Percentiles rank a stretch among this genome's conserved stretches.
These are phyloP conservation scores for Alternaria conjuncta DNA, from an alignment of 2,329 filamentous ascomycete species.

Conservation along the genomic window DNA sequence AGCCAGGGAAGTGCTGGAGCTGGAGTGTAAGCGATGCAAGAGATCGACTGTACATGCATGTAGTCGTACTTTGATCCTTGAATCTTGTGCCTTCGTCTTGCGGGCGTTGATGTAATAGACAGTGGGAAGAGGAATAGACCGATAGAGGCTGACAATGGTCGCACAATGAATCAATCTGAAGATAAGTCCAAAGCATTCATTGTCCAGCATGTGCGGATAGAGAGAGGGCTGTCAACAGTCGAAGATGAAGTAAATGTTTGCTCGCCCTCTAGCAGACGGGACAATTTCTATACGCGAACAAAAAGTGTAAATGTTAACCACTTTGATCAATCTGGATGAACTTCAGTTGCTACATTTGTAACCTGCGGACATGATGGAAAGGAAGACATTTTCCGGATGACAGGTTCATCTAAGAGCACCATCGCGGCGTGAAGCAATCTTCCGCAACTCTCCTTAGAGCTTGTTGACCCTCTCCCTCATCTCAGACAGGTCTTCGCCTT, in stretches of 20 bases:
- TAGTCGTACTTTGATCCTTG: neutral
- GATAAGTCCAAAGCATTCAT: neutral
- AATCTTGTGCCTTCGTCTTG: neutral
- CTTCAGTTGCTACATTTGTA: no score
- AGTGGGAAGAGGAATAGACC: rapidly evolving
- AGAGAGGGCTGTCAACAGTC: neutral
- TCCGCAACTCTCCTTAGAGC: conserved; percentile 1
- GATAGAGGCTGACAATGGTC: neutral
- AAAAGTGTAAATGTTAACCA: no score
- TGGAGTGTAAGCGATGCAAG: neutral
- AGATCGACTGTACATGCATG: neutral
- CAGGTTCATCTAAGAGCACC: neutral
- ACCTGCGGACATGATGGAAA: no score
- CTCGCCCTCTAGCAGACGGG: no score
- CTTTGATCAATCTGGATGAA: no score
- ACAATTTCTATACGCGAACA: no score
- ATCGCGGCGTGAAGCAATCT: neutral
- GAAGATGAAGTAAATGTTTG: neutral
- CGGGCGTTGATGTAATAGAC: neutral
- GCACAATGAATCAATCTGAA: neutral
- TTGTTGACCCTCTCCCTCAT: conserved; percentile 45
- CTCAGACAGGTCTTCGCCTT: conserved; percentile 58
- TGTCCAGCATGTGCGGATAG: neutral
- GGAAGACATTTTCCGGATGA: no score
- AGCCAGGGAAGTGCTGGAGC: conserved; percentile 32